Base-by-base conservation (phyloP, 441 rosid species). In the Lepidium campestre region DNA sequence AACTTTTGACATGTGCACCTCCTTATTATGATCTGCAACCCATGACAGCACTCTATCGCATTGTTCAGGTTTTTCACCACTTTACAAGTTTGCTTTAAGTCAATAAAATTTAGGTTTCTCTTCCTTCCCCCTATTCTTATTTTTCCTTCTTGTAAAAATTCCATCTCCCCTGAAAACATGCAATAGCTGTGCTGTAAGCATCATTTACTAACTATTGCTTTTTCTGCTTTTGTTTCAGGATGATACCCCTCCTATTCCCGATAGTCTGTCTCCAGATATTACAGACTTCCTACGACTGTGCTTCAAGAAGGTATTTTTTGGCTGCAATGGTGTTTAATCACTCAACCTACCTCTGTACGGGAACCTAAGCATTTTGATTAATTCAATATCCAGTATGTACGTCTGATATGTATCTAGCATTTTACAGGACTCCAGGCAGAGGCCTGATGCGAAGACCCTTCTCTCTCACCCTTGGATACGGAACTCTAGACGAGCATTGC, bases 391-490 rank as follows among this genome's bases (percentile, higher is more conserved):
- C 37, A 18, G 22, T 65, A 42, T 59, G 9, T 32, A 46, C 36
- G 45, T 52, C 44, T 66, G 45, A 67, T 53, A 50, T 73, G 15
- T 62, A 35, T 70, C 42, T 77, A 73, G 60, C 62, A 12, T 73
- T 36, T 75, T 72, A 47, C 80, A 95, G 99, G 99, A 92, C 83
- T 90, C 99, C 55, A 86, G 97, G 68, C 94, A 90, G 81, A 87
- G 99, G 78, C 97, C 99, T 40, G 98, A 95, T 85, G 99, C 99
- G 32, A 92, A 95, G 83, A 87, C 97, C 27, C 74, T 95, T 62
- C 96, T 95, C 68, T 95, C 98, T 70, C 99, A 95, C 75, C 93
- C 97, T 68, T 95, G 99, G 99, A 95, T 95, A 80, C 93, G 80
- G 61, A 92, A 92, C 67, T 90, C 81, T 73, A 80, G 90, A 75